phyloP scores from a whole-genome alignment of 2,329 filamentous ascomycete genomes.

The Coniochaeta sp. region DNA sequence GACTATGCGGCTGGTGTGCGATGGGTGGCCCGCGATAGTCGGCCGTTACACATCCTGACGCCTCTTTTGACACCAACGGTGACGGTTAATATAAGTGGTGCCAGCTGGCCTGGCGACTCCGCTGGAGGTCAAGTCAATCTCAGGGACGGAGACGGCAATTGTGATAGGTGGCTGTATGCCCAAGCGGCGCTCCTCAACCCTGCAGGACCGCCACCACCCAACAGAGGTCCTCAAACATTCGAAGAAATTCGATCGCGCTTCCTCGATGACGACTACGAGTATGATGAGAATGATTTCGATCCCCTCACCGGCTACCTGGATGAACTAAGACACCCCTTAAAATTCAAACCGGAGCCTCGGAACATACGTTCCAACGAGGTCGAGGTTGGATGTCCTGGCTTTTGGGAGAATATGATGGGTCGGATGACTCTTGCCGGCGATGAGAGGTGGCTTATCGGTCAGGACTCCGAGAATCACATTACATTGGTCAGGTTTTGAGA shows the following conservation, averaged over 20 bases:
- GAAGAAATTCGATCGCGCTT: no score
- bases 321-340: no score
- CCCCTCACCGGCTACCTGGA: no score
- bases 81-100: no score
- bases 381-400: constrained; percentile 17
- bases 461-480: constrained; percentile 42
- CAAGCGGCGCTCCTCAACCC: no score
- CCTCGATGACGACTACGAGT: no score
- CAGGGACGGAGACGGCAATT: no score
- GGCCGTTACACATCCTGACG: neutral
- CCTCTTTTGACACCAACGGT: no score
- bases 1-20: constrained; percentile 36
- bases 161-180: no score
- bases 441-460: constrained; percentile 54
- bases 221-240: no score
- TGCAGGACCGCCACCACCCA: no score
- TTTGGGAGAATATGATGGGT: constrained; percentile 31
- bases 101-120: neutral
- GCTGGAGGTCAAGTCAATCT: neutral
- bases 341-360: constrained; percentile 35
- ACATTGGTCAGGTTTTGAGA: constrained; percentile 44
- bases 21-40: constrained; percentile 35
- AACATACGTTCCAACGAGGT: constrained; percentile 29
- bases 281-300: no score
- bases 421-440: constrained; percentile 50